Evolutionary conservation across 345 rosid genomes (phyloP).

Genomic region (Eucalyptus sideroxylon): DNA sequence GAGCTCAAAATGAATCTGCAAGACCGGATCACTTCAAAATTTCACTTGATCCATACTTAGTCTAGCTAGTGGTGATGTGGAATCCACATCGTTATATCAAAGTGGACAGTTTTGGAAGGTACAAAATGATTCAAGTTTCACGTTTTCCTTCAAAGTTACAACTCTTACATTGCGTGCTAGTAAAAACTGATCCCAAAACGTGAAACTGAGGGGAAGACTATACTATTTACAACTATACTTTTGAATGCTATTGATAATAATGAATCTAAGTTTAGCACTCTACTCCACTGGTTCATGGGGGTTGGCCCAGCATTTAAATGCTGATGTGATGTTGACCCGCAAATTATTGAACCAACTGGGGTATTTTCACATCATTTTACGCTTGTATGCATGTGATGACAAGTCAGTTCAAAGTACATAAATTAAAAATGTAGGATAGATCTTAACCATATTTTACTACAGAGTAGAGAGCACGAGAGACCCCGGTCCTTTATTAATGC

Average conservation of each 20-base stretch:
- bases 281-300: neutral
- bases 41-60: neutral
- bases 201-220: neutral
- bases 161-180: neutral
- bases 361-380: neutral
- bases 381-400: neutral
- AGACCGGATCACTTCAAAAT: neutral
- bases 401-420: neutral
- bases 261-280: neutral
- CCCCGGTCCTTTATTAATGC: neutral
- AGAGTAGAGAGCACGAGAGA: neutral
- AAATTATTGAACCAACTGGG: neutral
- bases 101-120: neutral
- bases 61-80: neutral
- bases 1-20: neutral
- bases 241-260: neutral
- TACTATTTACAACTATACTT: neutral
- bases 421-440: slow-evolving; percentile 1
- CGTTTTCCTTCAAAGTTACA: neutral
- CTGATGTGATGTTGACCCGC: neutral
- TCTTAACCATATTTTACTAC: neutral
- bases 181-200: neutral
- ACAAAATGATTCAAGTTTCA: neutral
- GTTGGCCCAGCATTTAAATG: neutral
- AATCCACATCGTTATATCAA: neutral